Evolutionary conservation across 345 rosid genomes (phyloP).

Genomic region (Carallia brachiata): DNA sequence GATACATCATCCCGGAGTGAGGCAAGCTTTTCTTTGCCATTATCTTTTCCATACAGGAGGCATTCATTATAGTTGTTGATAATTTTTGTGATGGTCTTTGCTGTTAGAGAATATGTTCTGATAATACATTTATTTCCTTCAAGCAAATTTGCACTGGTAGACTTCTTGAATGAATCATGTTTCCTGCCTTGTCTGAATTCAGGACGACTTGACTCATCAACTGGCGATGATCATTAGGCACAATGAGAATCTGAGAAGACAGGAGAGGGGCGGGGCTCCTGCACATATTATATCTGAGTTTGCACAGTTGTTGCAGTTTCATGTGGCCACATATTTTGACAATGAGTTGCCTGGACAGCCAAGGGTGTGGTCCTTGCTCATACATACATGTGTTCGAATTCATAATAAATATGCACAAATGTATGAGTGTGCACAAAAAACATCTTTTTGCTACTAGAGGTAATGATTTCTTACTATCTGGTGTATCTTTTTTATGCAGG

Average conservation of each 20-base stretch:
- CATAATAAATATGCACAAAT: background rate
- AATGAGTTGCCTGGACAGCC: slow-evolving; percentile 98
- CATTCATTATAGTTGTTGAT: background rate
- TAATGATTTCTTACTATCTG: slow-evolving; percentile 11
- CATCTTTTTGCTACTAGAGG: background rate
- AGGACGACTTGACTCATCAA: slow-evolving; percentile 98
- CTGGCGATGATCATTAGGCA: slow-evolving; percentile 91
- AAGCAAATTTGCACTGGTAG: background rate
- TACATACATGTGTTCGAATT: background rate
- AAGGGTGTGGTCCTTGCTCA: slow-evolving; percentile 49
- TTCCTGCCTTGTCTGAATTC: slow-evolving; percentile 27
- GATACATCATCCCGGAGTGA: slow-evolving; percentile 90
- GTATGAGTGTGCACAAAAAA: background rate
- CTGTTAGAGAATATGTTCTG: background rate
- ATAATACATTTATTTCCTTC: background rate
- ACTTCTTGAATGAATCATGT: background rate
- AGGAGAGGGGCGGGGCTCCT: slow-evolving; percentile 94
- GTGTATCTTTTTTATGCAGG: slow-evolving; percentile 47
- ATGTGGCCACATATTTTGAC: slow-evolving; percentile 92
- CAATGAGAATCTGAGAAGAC: slow-evolving; percentile 81
- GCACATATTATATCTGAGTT: slow-evolving; percentile 97
- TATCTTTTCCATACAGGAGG: background rate
- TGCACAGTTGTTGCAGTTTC: slow-evolving; percentile 91
- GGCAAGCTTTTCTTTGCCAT: slow-evolving; percentile 34
- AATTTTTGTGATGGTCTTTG: background rate